Conservation (phyloP, 2,329 filamentous ascomycete genomes). For the Ophiocordyceps unilateralis region DNA sequence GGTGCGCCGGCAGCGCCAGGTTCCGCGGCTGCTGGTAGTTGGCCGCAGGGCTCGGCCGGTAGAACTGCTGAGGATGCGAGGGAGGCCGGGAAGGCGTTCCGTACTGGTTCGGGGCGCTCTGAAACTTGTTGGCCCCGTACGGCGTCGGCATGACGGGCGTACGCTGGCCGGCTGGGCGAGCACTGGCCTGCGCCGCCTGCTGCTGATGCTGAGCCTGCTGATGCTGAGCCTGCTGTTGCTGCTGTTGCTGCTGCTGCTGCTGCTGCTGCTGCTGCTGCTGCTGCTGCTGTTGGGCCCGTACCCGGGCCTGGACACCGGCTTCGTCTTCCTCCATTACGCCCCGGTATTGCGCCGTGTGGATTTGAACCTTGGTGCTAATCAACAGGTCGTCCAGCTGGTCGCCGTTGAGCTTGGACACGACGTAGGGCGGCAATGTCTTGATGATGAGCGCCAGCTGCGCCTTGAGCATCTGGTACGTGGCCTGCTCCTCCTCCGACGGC, state of each 20-base stretch:
- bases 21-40: constrained; percentile 23
- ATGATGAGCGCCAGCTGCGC: constrained; percentile 59
- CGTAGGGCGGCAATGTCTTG: constrained; percentile 62
- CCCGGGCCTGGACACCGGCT: constrained; percentile 33
- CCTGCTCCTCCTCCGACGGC: constrained; percentile 44
- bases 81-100: constrained; percentile 27
- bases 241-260: constrained; percentile 6
- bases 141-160: constrained; percentile 21
- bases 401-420: constrained; percentile 71
- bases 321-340: constrained; percentile 79
- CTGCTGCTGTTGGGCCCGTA: constrained; percentile 17
- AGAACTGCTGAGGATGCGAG: constrained; percentile 26
- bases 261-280: constrained; percentile 14
- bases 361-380: constrained; percentile 60
- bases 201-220: constrained; percentile 9
- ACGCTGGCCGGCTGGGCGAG: constrained; percentile 19
- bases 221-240: constrained; percentile 12
- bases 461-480: constrained; percentile 56
- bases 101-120: constrained; percentile 23
- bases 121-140: constrained; percentile 24
- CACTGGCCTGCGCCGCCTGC: constrained; percentile 11
- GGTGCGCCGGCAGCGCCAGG: constrained; percentile 10
- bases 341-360: constrained; percentile 55
- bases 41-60: constrained; percentile 19
- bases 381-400: constrained; percentile 71